Percentiles rank a stretch among this genome's conserved stretches.
Conservation (phyloP, 2,329 filamentous ascomycete genomes). For the Botrytis cinerea region DNA sequence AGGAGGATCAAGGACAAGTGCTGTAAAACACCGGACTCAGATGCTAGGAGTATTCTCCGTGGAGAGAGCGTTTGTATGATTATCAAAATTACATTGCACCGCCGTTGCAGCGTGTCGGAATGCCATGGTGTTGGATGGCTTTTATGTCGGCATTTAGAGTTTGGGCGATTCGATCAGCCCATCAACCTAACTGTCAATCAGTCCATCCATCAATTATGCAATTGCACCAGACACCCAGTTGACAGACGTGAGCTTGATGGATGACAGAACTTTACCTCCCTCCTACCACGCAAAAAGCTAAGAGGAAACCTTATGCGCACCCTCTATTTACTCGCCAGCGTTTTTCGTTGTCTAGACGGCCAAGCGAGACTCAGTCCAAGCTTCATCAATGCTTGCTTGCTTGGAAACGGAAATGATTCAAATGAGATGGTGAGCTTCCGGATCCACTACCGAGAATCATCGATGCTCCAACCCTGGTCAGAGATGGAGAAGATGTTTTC, state of each 20-base stretch:
- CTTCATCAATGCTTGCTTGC: constrained; percentile 8
- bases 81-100: constrained; percentile 1
- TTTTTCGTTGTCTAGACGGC: constrained; percentile 7
- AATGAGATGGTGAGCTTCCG: constrained; percentile 13
- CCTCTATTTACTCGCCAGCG: background rate
- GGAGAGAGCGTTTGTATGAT: constrained; percentile 2
- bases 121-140: background rate
- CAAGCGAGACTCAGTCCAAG: constrained; percentile 15
- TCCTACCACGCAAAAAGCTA: background rate
- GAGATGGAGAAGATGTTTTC: constrained; percentile 20
- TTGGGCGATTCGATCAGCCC: background rate
- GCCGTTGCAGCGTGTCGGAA: background rate
- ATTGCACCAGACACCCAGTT: background rate
- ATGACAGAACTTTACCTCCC: constrained; percentile 9
- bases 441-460: constrained; percentile 17
- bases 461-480: constrained; percentile 10
- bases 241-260: background rate
- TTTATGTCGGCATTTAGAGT: background rate
- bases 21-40: constrained; percentile 11
- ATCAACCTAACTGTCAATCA: background rate
- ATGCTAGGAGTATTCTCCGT: background rate
- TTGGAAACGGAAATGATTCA: background rate
- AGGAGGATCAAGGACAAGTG: background rate
- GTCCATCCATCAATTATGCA: background rate
- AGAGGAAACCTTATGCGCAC: background rate